phyloP scores from a whole-genome alignment of 73 alveolate species.

The Paramecium sexaurelia region DNA sequence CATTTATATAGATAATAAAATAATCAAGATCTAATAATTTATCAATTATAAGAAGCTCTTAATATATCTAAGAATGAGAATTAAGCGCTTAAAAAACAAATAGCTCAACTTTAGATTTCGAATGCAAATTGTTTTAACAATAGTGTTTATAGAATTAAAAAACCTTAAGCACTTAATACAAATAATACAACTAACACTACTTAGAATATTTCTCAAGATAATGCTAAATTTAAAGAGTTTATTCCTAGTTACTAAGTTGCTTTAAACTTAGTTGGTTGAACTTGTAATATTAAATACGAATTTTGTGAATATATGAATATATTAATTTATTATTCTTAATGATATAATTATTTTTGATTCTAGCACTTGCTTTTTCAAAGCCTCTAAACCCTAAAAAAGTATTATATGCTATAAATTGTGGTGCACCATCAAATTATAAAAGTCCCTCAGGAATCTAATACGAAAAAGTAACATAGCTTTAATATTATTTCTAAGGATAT shows the following conservation, averaged over 20 bases:
- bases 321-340: background rate
- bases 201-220: background rate
- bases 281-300: background rate
- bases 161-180: background rate
- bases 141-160: background rate
- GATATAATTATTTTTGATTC: background rate
- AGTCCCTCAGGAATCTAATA: slow-evolving; percentile 46
- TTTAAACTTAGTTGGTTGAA: slow-evolving; percentile 27
- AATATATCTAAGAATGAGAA: background rate
- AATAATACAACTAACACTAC: background rate
- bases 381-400: slow-evolving; percentile 70
- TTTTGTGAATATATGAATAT: background rate
- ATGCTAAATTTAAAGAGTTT: background rate
- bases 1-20: background rate
- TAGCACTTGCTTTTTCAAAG: slow-evolving; percentile 5
- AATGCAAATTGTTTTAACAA: background rate
- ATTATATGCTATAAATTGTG: slow-evolving; percentile 71
- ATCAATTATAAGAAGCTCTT: slow-evolving; percentile 13
- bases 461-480: slow-evolving; percentile 19
- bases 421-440: slow-evolving; percentile 63
- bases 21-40: background rate
- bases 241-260: slow-evolving; percentile 25
- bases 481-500: slow-evolving; percentile 43
- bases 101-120: background rate
- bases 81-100: background rate